Base-by-base conservation (phyloP, 169 alveolate genomes). In the Cryptosporidium ubiquitum region DNA sequence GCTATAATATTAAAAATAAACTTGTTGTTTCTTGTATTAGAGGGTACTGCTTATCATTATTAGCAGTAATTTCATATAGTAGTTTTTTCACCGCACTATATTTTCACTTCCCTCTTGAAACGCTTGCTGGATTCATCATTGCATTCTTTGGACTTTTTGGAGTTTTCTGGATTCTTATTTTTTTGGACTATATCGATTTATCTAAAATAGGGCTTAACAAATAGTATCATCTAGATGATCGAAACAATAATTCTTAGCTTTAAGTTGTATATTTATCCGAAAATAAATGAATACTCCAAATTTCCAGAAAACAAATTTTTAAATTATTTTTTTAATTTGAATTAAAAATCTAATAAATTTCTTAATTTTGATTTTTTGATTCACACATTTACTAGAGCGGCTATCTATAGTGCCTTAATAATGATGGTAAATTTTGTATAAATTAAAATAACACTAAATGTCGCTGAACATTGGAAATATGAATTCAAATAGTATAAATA, bases 71-170 rank as follows among this genome's bases (percentile, higher is more conserved):
- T 18, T 40, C 75, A 61, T 79, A 79, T 42, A 79, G 75, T 51
- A 79, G 89, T 40, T 79, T 79, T 64, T 79, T 79, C 44, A 79
- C 89, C 18, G 89, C 89, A 58, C 49, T 79, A 4, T 79, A 79
- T 64, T 79, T 79, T 47, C 89, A 79, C 51, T 79, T 64, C 49
- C 89, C 89, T 29, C 75, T 79, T 26, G 89, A 79, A 64, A 79
- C 74, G 23, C 39, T 79, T 16, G 47, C 42, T 31, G 89, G 89
- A 39, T 79, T 79, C 61, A 58, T 64, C 20, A 66, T 79, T 61
- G 89, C 79, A 40, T 64, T 60, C 33, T 39, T 79, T 55, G 89
- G 89, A 9, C 44, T 79, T 12, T 79, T 79, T 40, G 89, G 64
- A 9, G 31, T 64, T 14, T 79, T 79, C 40, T 79, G 89, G 89